A percentile compares a stretch with the other conserved stretches of the same genome.
Evolutionary conservation across 768 basidiomycete genomes (phyloP).

Genomic region (Naematelia aurantialba): DNA sequence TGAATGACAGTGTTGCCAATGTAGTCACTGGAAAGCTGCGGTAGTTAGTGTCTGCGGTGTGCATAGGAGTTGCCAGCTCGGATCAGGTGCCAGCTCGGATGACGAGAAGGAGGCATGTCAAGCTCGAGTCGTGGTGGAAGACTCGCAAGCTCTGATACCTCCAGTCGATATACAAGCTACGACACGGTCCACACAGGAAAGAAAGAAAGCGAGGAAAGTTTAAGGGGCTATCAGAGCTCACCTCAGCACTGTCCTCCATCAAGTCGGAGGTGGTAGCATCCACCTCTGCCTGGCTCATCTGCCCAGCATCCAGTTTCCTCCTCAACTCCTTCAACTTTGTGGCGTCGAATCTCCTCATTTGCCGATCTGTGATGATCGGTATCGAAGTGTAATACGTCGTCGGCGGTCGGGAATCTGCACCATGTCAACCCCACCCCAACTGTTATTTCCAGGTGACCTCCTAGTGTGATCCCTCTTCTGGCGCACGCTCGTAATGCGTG

Average conservation of each 20-base stretch:
- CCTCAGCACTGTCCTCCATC: constrained; percentile 87
- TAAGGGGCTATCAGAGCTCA: constrained; percentile 23
- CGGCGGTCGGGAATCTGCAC: constrained; percentile 80
- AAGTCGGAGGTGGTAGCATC: constrained; percentile 87
- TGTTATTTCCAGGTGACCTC: no score
- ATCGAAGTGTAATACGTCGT: constrained; percentile 96
- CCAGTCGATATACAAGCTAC: no score
- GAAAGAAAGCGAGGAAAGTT: no score
- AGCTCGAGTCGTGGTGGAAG: no score
- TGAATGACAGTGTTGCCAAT: constrained; percentile 98
- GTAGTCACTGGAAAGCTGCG: constrained; percentile 83
- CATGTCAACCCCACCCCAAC: constrained; percentile 2
- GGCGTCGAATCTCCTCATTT: constrained; percentile 86
- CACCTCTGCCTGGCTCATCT: constrained; percentile 76
- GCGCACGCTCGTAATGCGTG: no score
- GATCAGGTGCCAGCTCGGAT: no score
- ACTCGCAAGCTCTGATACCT: no score
- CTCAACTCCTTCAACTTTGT: constrained; percentile 88
- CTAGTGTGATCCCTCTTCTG: background rate
- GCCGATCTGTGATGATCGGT: constrained; percentile 78
- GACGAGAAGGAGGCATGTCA: background rate
- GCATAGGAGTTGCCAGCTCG: no score
- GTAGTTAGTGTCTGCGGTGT: background rate
- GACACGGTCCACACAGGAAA: no score
- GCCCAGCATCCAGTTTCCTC: constrained; percentile 87